phyloP scores from a whole-genome alignment of 2,329 filamentous ascomycete genomes.

The Colletotrichum karsti region DNA sequence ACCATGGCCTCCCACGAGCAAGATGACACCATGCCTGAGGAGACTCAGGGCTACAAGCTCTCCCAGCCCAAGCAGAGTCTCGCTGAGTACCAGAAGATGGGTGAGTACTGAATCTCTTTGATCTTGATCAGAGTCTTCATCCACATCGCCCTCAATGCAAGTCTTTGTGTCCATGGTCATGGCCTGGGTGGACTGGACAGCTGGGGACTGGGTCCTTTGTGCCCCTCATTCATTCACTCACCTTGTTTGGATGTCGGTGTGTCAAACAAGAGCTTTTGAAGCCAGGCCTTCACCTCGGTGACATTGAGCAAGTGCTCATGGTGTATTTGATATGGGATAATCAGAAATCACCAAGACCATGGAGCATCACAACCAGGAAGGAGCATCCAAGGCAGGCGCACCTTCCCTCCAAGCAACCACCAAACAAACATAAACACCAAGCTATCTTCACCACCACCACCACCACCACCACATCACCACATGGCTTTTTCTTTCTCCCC shows the following conservation, averaged over 20 bases:
- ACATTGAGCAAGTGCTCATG: neutral
- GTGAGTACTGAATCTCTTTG: constrained; percentile 62
- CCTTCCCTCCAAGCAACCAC: neutral
- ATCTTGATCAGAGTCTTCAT: neutral
- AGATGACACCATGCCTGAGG: constrained; percentile 86
- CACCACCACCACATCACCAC: neutral
- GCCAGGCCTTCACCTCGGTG: constrained; percentile 5
- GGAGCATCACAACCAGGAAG: neutral
- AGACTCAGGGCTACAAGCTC: constrained; percentile 97
- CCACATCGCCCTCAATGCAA: too few relatives aligned
- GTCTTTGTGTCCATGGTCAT: neutral
- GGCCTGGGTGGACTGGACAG: neutral
- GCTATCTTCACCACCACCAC: constrained; percentile 1
- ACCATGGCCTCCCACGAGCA: constrained; percentile 71
- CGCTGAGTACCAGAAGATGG: constrained; percentile 92
- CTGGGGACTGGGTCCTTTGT: constrained; percentile 4
- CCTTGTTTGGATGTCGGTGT: neutral
- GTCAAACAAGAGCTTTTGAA: neutral
- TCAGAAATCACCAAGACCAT: neutral
- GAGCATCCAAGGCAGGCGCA: neutral
- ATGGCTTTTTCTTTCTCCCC: neutral
- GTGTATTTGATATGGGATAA: neutral
- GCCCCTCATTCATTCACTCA: constrained; percentile 8
- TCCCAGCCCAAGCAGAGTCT: constrained; percentile 96
- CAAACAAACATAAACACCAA: too few relatives aligned